Evolutionary conservation across 257 asterid genomes (phyloP), one percentile per base, ranked within the genome.

Genomic region (Nicotiana knightiana): DNA sequence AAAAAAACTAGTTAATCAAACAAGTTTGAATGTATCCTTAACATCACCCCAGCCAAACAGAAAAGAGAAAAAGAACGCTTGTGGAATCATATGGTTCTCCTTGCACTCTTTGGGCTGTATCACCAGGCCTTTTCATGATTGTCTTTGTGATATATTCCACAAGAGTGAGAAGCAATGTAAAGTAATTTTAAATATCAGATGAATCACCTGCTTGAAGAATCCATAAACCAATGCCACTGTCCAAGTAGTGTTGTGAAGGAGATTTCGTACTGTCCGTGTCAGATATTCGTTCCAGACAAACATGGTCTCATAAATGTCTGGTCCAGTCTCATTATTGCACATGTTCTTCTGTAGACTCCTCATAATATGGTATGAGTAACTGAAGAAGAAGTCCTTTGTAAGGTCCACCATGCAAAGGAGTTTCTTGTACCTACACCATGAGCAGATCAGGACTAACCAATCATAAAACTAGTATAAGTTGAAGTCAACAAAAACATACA

Each of bases 221-320:
- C 99, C 99, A 86, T 93, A 96, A 81, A 90, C 97, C 86, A 96
- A 87, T 80, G 99, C 98, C 63, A 96, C 97, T 11, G 98, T 96
- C 99, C 98, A 96, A 81, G 89, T 37, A 58, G 97, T 91, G 85
- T 91, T 94, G 84, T 89, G 97, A 84, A 96, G 98, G 79, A 92
- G 86, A 84, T 85, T 91, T 57, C 98, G 92, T 84, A 93, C 87
- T 88, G 95, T 97, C 77, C 94, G 97, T 82, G 99, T 96, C 86
- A 96, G 90, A 84, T 91, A 96, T 88, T 94, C 98, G 81, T 96
- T 96, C 99, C 99, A 96, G 53, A 96, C 98, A 83, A 96, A 96
- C 99, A 96, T 96, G 76, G 97, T 92, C 77, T 93, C 99, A 57
- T 94, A 94, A 51, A 90, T 75, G 86, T 87, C 92, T 82, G 85